Conservation (phyloP, 2,329 filamentous ascomycete genomes). For the Corniculantispora saksenae region DNA sequence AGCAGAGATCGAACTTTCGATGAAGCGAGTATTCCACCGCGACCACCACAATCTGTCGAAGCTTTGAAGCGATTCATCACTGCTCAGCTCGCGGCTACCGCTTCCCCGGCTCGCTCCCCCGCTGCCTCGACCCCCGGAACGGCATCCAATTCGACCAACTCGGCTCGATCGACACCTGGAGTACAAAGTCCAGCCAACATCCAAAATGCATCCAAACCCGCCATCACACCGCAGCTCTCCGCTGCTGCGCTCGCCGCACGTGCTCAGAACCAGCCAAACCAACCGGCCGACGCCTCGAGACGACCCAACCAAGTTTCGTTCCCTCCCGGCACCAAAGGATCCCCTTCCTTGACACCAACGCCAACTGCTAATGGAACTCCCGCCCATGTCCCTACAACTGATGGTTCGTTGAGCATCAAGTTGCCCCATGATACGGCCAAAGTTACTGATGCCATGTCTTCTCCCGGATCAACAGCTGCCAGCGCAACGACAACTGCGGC, state of each 20-base stretch:
- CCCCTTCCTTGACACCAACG: constrained; percentile 21
- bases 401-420: constrained; percentile 32
- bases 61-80: constrained; percentile 40
- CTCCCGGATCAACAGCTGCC: constrained; percentile 67
- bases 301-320: constrained; percentile 34
- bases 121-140: neutral
- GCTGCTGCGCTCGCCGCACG: neutral
- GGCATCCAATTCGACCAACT: neutral
- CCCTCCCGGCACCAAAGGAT: constrained; percentile 34
- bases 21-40: constrained; percentile 54
- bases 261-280: neutral
- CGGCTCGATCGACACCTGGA: constrained; percentile 1
- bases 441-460: constrained; percentile 50
- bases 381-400: neutral
- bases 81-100: constrained; percentile 10
- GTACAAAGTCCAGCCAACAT: constrained; percentile 11
- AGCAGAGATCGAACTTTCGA: constrained; percentile 47
- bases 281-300: constrained; percentile 7
- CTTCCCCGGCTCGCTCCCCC: neutral
- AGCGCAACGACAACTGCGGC: constrained; percentile 73
- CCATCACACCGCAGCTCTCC: neutral
- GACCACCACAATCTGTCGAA: constrained; percentile 47
- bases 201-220: constrained; percentile 2
- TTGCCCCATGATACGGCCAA: constrained; percentile 38
- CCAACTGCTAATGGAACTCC: constrained; percentile 7